Conservation (phyloP, 1,284 basidiomycete species). For the Tilletia walkeri region DNA sequence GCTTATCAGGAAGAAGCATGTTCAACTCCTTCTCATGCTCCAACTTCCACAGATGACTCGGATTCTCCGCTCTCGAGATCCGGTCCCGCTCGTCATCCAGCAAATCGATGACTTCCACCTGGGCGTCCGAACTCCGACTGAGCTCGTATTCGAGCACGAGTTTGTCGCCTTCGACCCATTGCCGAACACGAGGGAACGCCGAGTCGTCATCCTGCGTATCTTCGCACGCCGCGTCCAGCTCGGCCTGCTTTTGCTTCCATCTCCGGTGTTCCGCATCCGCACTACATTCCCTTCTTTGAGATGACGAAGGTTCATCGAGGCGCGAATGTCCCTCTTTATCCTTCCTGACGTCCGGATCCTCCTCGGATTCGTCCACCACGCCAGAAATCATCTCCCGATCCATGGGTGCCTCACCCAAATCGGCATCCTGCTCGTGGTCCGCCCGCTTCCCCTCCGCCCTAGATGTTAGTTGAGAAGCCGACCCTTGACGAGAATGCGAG, state of each 20-base stretch:
- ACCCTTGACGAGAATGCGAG: background rate
- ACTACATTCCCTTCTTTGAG: background rate
- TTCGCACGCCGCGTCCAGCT: conserved; percentile 8
- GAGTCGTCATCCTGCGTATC: conserved; percentile 24
- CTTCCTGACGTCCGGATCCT: background rate
- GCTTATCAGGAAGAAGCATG: conserved; percentile 31
- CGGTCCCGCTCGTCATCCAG: conserved; percentile 30
- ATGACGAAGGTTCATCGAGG: background rate
- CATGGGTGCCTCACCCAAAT: conserved; percentile 41
- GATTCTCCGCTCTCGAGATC: background rate
- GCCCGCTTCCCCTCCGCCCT: background rate
- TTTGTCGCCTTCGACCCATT: conserved; percentile 52
- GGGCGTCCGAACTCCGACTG: conserved; percentile 36
- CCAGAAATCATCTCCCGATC: conserved; percentile 22
- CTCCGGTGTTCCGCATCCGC: conserved; percentile 1
- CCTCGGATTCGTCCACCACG: background rate
- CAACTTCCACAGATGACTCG: conserved; percentile 30
- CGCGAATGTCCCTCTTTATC: background rate
- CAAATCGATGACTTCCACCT: conserved; percentile 44
- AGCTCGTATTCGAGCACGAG: conserved; percentile 49
- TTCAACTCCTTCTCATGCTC: conserved; percentile 37
- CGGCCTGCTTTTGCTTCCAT: conserved; percentile 11
- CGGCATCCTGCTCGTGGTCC: conserved; percentile 29
- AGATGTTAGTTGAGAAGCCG: background rate
- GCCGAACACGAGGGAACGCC: conserved; percentile 37